Percentiles rank a stretch among this genome's conserved stretches.
Evolutionary conservation across 495 filamentous ascomycete genomes (phyloP).

Genomic region (Neurospora tetrasperma): DNA sequence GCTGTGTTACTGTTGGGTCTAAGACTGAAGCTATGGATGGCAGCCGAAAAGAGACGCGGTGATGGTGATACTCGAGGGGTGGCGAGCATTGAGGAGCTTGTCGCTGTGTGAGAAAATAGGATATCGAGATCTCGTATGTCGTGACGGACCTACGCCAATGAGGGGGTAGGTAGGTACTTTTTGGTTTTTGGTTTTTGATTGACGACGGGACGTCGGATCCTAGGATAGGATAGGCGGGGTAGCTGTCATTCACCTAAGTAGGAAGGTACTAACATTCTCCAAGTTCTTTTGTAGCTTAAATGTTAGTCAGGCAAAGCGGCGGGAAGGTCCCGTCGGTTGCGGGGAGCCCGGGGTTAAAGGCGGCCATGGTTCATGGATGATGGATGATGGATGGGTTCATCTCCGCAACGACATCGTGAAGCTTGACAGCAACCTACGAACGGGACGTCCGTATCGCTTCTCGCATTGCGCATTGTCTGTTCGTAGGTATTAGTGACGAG

Average conservation of each 20-base stretch:
- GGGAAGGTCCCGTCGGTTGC: background rate
- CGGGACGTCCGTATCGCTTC: background rate
- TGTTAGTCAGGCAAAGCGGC: background rate
- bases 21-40: background rate
- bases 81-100: background rate
- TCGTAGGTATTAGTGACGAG: background rate
- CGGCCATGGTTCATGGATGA: background rate
- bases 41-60: background rate
- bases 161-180: background rate
- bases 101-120: background rate
- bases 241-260: background rate
- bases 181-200: background rate
- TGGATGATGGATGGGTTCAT: background rate
- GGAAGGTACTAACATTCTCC: background rate
- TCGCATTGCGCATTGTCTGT: background rate
- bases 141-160: background rate
- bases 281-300: background rate
- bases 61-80: background rate
- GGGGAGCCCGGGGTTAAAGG: background rate
- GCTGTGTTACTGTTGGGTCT: background rate
- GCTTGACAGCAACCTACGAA: background rate
- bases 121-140: background rate
- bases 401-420: background rate
- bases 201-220: too few relatives aligned
- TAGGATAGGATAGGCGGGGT: background rate